Evolutionary conservation across 768 basidiomycete genomes (phyloP).

Genomic region (Nidularia pulvinata): DNA sequence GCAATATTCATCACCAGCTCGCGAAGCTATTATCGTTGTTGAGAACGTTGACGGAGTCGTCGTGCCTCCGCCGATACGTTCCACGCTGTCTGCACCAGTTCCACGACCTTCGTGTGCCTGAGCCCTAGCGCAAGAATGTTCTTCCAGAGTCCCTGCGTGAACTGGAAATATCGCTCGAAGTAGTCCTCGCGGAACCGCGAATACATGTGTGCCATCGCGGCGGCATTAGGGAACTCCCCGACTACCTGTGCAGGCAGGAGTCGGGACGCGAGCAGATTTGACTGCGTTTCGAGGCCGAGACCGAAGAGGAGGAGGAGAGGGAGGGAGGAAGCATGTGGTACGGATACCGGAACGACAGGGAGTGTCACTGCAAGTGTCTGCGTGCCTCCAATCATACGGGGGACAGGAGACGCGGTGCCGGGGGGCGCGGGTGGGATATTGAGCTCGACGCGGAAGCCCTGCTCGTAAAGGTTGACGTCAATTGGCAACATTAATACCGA

Average conservation of each 20-base stretch:
- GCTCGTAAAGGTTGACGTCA: constrained; percentile 42
- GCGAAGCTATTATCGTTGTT: not conserved
- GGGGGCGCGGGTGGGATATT: constrained; percentile 29
- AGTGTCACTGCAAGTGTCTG: constrained; percentile 38
- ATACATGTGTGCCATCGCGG: constrained; percentile 56
- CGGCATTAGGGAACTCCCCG: constrained; percentile 62
- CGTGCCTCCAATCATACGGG: constrained; percentile 14
- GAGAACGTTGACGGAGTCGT: constrained; percentile 22
- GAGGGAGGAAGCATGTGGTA: constrained; percentile 55
- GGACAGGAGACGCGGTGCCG: constrained; percentile 28
- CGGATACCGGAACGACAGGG: constrained; percentile 46
- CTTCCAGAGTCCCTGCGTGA: constrained; percentile 67
- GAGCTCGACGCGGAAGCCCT: constrained; percentile 31
- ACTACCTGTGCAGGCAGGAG: constrained; percentile 55
- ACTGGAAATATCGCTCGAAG: constrained; percentile 29
- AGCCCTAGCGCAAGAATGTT: constrained; percentile 59
- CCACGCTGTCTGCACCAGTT: constrained; percentile 64
- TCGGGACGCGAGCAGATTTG: constrained; percentile 43
- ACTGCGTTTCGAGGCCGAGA: constrained; percentile 48
- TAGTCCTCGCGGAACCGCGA: constrained; percentile 32
- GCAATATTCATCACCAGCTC: not conserved
- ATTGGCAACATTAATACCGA: constrained; percentile 52
- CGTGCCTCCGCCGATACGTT: constrained; percentile 73
- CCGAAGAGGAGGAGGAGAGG: constrained; percentile 61
- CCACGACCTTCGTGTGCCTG: constrained; percentile 38